These are phyloP conservation scores for Globisporangium irregulare DNA, from an alignment of 352 stramenopile genomes.

Conservation along the genomic window DNA sequence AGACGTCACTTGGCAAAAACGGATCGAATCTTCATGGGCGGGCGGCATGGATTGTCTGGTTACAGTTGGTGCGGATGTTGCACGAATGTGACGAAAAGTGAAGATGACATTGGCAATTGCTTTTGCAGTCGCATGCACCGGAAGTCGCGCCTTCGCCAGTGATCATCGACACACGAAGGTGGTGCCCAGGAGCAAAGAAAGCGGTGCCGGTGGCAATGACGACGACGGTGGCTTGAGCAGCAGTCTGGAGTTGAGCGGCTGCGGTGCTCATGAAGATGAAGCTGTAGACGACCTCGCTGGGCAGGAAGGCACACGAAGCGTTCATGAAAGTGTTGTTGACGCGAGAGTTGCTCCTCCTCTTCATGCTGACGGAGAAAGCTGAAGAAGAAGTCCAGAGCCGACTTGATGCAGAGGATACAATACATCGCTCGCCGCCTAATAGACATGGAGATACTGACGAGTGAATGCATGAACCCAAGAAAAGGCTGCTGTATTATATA, in stretches of 20 bases:
- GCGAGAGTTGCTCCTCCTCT: not conserved
- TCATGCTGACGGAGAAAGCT: not conserved
- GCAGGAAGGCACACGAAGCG: not conserved
- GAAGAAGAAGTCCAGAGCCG: not conserved
- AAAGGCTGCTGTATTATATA: not conserved
- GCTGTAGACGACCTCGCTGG: not conserved
- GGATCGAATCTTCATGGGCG: not conserved
- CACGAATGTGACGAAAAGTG: not conserved
- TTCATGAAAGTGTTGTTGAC: not conserved
- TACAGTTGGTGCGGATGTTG: not conserved
- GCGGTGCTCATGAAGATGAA: not conserved
- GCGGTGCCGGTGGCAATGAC: no score
- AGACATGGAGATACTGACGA: not conserved
- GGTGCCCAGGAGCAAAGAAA: no score
- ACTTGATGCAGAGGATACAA: conserved; percentile 19
- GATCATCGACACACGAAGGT: no score
- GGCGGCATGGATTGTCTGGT: no score
- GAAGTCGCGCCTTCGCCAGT: no score
- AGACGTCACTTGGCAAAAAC: not conserved
- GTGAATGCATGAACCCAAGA: not conserved
- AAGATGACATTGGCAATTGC: not conserved
- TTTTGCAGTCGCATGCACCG: no score
- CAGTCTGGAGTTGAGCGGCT: no score
- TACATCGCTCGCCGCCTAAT: not conserved
- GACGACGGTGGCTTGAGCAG: no score